A percentile compares a stretch with the other conserved stretches of the same genome.
phyloP scores from a whole-genome alignment of 345 rosid genomes.

The Isatis tinctoria region DNA sequence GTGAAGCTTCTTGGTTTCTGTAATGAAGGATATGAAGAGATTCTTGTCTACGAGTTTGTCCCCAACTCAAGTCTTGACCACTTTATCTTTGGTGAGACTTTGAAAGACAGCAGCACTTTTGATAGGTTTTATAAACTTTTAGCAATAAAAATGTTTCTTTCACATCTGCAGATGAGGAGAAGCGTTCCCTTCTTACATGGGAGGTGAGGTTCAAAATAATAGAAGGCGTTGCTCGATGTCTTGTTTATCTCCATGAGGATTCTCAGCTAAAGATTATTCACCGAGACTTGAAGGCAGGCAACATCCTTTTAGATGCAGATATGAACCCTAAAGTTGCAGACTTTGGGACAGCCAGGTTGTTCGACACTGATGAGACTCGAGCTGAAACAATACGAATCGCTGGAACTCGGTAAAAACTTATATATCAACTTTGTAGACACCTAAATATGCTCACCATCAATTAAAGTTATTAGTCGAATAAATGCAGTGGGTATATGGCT shows the following conservation, averaged over 20 bases:
- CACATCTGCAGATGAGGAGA: not conserved
- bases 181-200: constrained; percentile 7
- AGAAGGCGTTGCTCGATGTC: constrained; percentile 28
- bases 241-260: constrained; percentile 28
- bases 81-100: too few species aligned
- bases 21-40: too few species aligned
- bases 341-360: constrained; percentile 32
- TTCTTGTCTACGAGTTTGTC: too few species aligned
- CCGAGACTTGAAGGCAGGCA: constrained; percentile 26
- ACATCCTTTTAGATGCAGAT: constrained; percentile 20
- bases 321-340: constrained; percentile 31
- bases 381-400: constrained; percentile 17
- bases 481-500: too few species aligned
- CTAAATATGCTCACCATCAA: not conserved
- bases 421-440: not conserved
- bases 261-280: constrained; percentile 26
- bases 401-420: not conserved
- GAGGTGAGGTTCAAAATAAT: constrained; percentile 19
- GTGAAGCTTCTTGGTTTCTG: too few species aligned
- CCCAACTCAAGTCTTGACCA: too few species aligned
- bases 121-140: too few species aligned
- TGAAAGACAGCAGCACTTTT: too few species aligned
- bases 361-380: constrained; percentile 2
- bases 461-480: not conserved
- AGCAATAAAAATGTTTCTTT: too few species aligned